These are phyloP conservation scores for Colletotrichum cuscutae DNA, from an alignment of 2,329 filamentous ascomycete genomes.

Conservation along the genomic window DNA sequence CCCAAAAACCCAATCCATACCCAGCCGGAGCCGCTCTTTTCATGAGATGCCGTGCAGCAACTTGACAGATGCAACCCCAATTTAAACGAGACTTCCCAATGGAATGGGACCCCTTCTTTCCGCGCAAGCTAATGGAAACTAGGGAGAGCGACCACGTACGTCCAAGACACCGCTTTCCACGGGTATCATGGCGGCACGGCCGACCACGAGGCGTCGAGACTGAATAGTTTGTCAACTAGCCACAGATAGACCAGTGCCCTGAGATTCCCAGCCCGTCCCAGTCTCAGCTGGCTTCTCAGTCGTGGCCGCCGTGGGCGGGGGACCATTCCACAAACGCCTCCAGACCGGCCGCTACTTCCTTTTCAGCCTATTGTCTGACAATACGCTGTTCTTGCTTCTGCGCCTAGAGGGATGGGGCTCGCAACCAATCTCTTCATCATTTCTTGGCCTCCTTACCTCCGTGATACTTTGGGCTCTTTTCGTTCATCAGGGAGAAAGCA, in stretches of 20 bases:
- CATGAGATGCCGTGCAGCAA: not conserved
- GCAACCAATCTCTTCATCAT: constrained; percentile 3
- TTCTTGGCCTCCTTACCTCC: not conserved
- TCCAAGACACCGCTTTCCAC: constrained; percentile 3
- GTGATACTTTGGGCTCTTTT: not conserved
- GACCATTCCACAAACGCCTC: not conserved
- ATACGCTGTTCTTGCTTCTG: not conserved
- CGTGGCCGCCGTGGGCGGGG: not conserved
- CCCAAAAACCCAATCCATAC: not conserved
- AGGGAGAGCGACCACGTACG: constrained; percentile 23
- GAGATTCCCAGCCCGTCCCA: not conserved
- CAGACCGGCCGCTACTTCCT: not conserved
- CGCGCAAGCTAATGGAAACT: constrained; percentile 23
- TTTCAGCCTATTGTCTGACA: not conserved
- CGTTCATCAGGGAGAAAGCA: constrained; percentile 1
- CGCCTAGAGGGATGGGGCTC: constrained; percentile 12
- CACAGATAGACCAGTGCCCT: not conserved
- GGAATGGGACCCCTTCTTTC: constrained; percentile 26
- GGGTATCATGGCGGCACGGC: not conserved
- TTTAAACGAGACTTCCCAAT: constrained; percentile 29
- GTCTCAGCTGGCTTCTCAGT: constrained; percentile 23
- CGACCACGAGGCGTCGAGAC: constrained; percentile 8
- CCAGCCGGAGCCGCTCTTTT: constrained; percentile 9
- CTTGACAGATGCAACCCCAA: constrained; percentile 27
- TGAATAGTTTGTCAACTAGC: constrained; percentile 4